Evolutionary conservation across 306 rosid species (phyloP).

Genomic region (Cucurbita argyrosperma): DNA sequence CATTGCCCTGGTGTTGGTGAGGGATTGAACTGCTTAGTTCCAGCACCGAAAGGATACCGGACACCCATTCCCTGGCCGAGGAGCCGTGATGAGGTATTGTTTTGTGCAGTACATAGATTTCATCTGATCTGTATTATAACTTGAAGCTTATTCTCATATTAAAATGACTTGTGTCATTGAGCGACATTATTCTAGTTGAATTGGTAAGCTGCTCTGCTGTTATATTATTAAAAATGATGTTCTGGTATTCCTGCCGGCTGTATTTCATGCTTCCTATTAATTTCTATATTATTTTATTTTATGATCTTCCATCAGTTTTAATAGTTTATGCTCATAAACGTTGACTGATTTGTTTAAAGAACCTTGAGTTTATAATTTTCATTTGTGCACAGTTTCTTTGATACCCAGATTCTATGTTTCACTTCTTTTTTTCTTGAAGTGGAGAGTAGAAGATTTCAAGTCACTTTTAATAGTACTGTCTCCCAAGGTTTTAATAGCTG

Average conservation of each 20-base stretch:
- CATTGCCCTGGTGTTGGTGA: slow-evolving; percentile 48
- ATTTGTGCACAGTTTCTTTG: neutral
- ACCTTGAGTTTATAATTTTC: neutral
- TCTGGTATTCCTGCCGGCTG: neutral
- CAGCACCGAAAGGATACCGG: slow-evolving; percentile 62
- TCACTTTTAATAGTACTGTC: neutral
- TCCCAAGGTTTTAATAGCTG: neutral
- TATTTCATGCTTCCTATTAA: neutral
- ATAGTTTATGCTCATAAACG: neutral
- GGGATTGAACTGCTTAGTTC: slow-evolving; percentile 75
- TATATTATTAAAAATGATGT: neutral
- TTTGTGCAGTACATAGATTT: neutral
- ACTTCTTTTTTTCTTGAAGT: neutral
- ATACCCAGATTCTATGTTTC: neutral
- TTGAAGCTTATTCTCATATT: neutral
- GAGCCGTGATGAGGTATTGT: slow-evolving; percentile 79
- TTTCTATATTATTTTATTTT: neutral
- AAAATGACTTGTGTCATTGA: neutral
- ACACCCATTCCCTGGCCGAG: slow-evolving; percentile 79
- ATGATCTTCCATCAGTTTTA: neutral
- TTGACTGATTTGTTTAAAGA: neutral
- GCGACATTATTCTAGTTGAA: neutral
- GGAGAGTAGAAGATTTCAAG: neutral
- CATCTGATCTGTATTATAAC: neutral
- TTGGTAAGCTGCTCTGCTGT: neutral